Conservation (phyloP, 1,139 yeast genomes). For the Pichia inconspicua region DNA sequence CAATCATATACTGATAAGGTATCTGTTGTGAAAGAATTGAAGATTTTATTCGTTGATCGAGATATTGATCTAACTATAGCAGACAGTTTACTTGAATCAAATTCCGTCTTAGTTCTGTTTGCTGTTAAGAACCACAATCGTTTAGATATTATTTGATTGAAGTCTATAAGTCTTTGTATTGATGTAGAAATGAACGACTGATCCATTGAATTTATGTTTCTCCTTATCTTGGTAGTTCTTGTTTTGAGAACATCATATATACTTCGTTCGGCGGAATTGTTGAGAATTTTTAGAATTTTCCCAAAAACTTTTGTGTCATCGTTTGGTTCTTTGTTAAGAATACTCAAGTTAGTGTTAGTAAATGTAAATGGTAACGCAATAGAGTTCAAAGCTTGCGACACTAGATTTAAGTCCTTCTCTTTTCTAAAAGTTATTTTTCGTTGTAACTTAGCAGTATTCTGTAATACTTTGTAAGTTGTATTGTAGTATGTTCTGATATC, state of each 20-base stretch:
- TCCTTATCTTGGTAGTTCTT: not conserved
- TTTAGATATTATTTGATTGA: constrained; percentile 1
- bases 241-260: constrained; percentile 4
- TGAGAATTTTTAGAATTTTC: not conserved
- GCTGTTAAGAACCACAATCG: constrained; percentile 7
- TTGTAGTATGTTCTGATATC: constrained; percentile 2
- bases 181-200: constrained; percentile 10
- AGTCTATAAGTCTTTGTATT: constrained; percentile 8
- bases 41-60: constrained; percentile 5
- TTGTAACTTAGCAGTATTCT: not conserved
- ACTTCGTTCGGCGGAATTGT: constrained; percentile 1
- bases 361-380: not conserved
- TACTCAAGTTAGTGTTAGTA: not conserved
- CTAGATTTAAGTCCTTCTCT: constrained; percentile 1
- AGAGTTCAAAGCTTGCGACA: not conserved
- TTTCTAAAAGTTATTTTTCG: not conserved
- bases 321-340: not conserved
- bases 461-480: not conserved
- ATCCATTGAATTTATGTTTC: not conserved
- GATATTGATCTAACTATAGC: not conserved
- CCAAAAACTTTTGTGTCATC: not conserved
- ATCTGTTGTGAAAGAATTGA: not conserved
- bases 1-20: constrained; percentile 18
- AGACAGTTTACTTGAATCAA: not conserved
- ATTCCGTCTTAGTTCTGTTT: constrained; percentile 2